These are phyloP conservation scores for Penicillium riverlandense DNA, from an alignment of 495 filamentous ascomycete species.

Conservation along the genomic window DNA sequence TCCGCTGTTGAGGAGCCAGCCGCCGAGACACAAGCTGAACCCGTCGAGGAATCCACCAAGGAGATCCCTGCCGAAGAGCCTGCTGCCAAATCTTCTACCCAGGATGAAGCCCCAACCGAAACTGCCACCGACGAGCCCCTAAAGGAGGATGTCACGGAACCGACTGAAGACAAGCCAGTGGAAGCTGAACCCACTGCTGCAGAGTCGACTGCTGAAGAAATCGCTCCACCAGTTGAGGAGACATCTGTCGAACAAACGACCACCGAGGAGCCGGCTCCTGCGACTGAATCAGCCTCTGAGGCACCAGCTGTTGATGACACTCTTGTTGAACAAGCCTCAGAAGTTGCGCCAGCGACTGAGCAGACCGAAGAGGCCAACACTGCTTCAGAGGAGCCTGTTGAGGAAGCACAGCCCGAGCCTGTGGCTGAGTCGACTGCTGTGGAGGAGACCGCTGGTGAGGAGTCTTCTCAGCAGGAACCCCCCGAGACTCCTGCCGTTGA, in stretches of 20 bases:
- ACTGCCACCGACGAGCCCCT: background rate
- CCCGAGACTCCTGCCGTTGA: background rate
- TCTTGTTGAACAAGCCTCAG: background rate
- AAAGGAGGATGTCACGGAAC: too few relatives aligned
- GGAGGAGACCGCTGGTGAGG: background rate
- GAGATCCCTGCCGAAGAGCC: background rate
- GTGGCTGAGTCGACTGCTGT: background rate
- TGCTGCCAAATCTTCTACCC: background rate
- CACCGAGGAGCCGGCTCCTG: background rate
- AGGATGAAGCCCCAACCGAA: background rate
- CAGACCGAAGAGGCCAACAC: background rate
- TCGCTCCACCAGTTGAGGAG: background rate
- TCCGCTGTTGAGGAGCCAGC: background rate
- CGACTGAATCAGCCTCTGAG: background rate
- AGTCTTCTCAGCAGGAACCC: background rate
- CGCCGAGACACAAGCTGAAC: background rate
- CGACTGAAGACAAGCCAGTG: background rate
- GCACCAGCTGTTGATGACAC: slow-evolving; percentile 2
- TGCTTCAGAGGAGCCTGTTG: background rate
- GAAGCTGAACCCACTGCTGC: background rate
- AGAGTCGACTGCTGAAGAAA: background rate
- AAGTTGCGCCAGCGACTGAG: background rate
- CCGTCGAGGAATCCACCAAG: background rate
- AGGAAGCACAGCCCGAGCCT: background rate
- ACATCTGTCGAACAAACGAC: background rate